Evolutionary conservation across 2,329 filamentous ascomycete species (phyloP), one percentile per base, ranked within the genome.

Genomic region (Tolypocladium endophyticum): DNA sequence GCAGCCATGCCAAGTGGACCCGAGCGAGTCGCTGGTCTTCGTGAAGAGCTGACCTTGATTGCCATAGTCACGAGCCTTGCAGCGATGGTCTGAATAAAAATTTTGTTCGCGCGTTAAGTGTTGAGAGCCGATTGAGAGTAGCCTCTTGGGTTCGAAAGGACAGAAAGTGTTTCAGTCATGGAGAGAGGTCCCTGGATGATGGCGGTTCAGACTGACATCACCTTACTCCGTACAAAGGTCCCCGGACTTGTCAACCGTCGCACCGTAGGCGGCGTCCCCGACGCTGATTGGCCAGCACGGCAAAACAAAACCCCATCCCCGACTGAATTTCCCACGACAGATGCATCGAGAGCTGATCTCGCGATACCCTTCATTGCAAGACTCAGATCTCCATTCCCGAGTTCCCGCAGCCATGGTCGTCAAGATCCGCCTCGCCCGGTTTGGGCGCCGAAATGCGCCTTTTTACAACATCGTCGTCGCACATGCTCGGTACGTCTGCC

Each of bases 401-500:
- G 14, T 28, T 35, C 35, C 36, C 59, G 52, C 62, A 60, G 59
- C 52, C 67, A 96, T 99, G 94, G 93, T 97, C 63, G 82, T 99
- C 70, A 89, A 89, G 74, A 94, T 99, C 74, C 88, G 94, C 61
- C 86, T 99, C 67, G 90, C 94, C 68, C 92, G 94, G 74, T 96
- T 97, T 74, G 92, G 92, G 72, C 90, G 88, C 74, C 86, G 84
- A 65, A 92, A 96, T 72, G 74, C 84, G n/a, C 93, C 94, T 2
- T 88, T 97, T 68, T 99, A 96, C 82, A 99, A 99, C 78, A 97
- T 99, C 64, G 91, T 97, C 65, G 90, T 99, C 64, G 85, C 92
- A 20, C 93, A 97, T 70, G 92, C 92, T 55, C 87, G 92, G 90
- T 95, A 83, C 65, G 80, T 64, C 36, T 50, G 18, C n/a, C 43